Conservation (phyloP, 768 basidiomycete genomes). For the Pleurotus salmoneostramineus region DNA sequence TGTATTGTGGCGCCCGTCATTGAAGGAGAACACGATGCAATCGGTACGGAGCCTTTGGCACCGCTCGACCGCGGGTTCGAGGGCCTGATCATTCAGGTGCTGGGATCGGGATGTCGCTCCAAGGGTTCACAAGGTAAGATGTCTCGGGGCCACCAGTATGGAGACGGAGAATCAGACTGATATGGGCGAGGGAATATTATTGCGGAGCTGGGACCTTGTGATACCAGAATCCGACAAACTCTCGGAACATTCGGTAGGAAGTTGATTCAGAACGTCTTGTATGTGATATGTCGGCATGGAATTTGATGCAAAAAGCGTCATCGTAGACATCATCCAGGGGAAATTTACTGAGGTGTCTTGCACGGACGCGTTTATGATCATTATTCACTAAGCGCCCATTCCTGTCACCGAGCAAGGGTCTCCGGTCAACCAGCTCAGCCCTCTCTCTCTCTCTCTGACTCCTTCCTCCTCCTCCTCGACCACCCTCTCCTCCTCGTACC, state of each 20-base stretch:
- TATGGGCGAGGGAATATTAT: not conserved
- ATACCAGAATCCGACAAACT: constrained; percentile 1
- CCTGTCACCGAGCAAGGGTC: not conserved
- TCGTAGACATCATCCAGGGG: not conserved
- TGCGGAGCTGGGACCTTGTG: constrained; percentile 8
- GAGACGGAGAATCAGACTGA: constrained; percentile 7
- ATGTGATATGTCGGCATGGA: constrained; percentile 6
- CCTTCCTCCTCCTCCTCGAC: constrained; percentile 2
- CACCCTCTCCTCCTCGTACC: not conserved
- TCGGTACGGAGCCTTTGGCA: not conserved
- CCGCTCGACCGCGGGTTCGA: not conserved
- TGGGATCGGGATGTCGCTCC: not conserved
- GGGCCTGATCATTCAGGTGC: not conserved
- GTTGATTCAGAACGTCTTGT: not conserved
- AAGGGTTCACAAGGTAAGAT: not conserved
- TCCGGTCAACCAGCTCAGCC: not conserved
- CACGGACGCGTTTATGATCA: not conserved
- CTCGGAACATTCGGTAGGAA: constrained; percentile 7
- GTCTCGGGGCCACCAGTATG: not conserved
- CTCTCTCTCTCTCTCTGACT: not conserved
- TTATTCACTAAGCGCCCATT: not conserved
- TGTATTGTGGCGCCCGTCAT: constrained; percentile 3
- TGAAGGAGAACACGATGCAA: not conserved
- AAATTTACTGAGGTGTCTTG: not conserved
- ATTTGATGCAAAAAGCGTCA: constrained; percentile 6